Evolutionary conservation across 768 basidiomycete genomes (phyloP).

Genomic region (Gloeophyllum trabeum): DNA sequence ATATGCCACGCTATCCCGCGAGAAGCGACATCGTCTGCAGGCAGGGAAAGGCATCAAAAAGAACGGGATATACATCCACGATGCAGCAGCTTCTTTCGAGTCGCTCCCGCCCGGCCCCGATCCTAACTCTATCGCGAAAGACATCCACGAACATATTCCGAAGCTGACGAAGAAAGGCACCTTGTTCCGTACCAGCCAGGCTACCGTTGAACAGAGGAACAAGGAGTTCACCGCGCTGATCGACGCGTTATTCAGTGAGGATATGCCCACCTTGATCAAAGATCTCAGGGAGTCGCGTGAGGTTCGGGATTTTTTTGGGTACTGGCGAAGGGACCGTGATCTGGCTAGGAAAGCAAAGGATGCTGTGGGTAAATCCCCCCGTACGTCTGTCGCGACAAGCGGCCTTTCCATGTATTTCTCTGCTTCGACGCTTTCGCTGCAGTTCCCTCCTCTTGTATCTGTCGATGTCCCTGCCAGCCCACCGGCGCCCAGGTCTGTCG

Average conservation of each 20-base stretch:
- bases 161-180: conserved; percentile 60
- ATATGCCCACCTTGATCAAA: conserved; percentile 52
- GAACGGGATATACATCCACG: conserved; percentile 55
- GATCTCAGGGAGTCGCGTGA: conserved; percentile 49
- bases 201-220: conserved; percentile 52
- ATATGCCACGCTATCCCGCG: conserved; percentile 49
- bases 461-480: too few species aligned
- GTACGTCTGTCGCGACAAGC: conserved; percentile 37
- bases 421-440: conserved; percentile 20
- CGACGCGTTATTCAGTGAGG: conserved; percentile 41
- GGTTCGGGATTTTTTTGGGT: conserved; percentile 69
- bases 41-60: conserved; percentile 72
- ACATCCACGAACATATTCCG: conserved; percentile 59
- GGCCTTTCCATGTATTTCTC: conserved; percentile 52
- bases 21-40: conserved; percentile 54
- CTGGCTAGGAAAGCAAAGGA: conserved; percentile 30
- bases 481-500: not conserved
- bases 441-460: conserved; percentile 9
- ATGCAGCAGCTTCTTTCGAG: conserved; percentile 75
- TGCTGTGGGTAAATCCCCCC: conserved; percentile 10
- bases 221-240: conserved; percentile 50
- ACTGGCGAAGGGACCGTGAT: conserved; percentile 67
- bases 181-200: conserved; percentile 60
- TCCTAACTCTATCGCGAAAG: conserved; percentile 57
- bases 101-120: conserved; percentile 79